Conservation (phyloP, 768 basidiomycete genomes). For the Kwoniella botswanensis region DNA sequence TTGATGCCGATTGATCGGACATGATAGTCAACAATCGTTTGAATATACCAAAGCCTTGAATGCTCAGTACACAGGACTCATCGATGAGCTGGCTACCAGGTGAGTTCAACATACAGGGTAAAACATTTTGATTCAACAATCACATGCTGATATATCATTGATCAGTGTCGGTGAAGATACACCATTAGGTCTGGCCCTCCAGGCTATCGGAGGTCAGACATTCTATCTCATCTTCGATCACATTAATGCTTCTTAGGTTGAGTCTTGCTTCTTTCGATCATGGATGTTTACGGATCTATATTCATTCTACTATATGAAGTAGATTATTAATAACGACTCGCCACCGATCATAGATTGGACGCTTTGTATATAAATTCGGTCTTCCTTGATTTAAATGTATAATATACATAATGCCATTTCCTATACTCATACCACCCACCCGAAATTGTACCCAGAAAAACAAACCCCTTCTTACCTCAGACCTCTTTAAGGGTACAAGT, state of each 20-base stretch:
- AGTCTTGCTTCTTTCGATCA: too few relatives aligned
- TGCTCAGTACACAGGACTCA: slow-evolving; percentile 1
- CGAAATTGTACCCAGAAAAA: too few relatives aligned
- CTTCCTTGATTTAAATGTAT: too few relatives aligned
- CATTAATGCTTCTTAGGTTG: not conserved
- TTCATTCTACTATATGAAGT: too few relatives aligned
- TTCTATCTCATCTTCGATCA: slow-evolving; percentile 13
- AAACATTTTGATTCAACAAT: not conserved
- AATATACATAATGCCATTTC: too few relatives aligned
- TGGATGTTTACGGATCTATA: too few relatives aligned
- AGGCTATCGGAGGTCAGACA: slow-evolving; percentile 9
- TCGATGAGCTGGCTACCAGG: not conserved
- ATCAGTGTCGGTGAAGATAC: slow-evolving; percentile 4
- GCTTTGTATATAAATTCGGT: too few relatives aligned
- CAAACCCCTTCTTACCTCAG: too few relatives aligned
- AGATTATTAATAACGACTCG: too few relatives aligned
- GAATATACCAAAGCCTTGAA: not conserved
- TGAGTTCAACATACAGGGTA: not conserved
- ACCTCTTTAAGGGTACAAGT: not conserved
- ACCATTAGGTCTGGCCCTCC: not conserved
- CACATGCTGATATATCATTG: not conserved
- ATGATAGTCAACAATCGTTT: not conserved
- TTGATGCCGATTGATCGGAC: not conserved
- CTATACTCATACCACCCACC: too few relatives aligned
- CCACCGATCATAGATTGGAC: too few relatives aligned